Base-by-base conservation (phyloP, 495 filamentous ascomycete species). In the Penicillium mononematosum region DNA sequence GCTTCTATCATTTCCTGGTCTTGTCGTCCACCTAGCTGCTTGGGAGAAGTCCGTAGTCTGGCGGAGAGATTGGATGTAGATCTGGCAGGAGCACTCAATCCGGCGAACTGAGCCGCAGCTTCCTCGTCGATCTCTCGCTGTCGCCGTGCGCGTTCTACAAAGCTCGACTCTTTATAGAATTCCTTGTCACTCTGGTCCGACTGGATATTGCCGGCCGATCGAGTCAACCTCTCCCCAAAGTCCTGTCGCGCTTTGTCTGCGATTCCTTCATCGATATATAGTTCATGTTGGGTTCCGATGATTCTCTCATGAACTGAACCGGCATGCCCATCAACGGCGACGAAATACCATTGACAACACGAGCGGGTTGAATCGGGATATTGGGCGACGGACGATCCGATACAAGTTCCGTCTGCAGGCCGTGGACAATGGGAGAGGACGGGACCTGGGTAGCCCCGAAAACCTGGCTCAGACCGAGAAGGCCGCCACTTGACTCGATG, bases 331-430 rank as follows among this genome's bases (percentile, higher is more conserved):
- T 65, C 34, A 70, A 61, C 4, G 80, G 80, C 12, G 80, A 81
- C 2, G 77, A 80, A 1, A 76, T 44, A 17, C 62, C 56, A n/a
- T 63, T 69, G 50, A 66, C 60, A 34, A 78, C 58, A 6, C 72
- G 72, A 10, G 67, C 70, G 16, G 69, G 64, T 49, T 81, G 77
- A 11, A 80, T 72, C 22, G 72, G 73, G 24, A 81, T 62, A 58
- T 80, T 77, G n/a, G 80, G 80, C 2, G 80, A 83, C 10, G 80
- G 80, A 25, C 79, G 75, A 42, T 79, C 78, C 11, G 79, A 81
- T 47, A 73, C 39, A 7, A 68, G 61, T 44, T 80, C 80, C 8
- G 72, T 68, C 3, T 72, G 69, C 4, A 68, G 62, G 9, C 62
- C 54, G 59, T 75, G 71, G 11, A 74, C 67, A 27, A 82, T 60